Evolutionary conservation across 441 rosid species (phyloP).

Genomic region (Populus hybrid): DNA sequence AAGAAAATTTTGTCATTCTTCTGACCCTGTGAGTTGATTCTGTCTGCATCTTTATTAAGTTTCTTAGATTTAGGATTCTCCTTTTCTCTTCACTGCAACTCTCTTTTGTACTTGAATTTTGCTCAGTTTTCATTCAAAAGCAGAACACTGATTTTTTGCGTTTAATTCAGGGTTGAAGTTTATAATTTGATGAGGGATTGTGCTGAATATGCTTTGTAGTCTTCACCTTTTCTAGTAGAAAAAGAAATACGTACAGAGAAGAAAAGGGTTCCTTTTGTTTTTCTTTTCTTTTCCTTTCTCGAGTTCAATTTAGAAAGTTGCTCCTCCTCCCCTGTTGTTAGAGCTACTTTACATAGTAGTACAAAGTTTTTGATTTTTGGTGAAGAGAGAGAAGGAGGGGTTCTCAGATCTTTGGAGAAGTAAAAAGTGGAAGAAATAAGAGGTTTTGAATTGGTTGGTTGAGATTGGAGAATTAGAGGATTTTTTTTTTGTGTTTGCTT

Average conservation of each 20-base stretch:
- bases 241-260: background rate
- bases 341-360: conserved; percentile 8
- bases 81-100: background rate
- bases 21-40: conserved; percentile 11
- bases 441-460: conserved; percentile 14
- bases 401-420: background rate
- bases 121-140: background rate
- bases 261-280: background rate
- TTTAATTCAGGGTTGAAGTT: conserved; percentile 4
- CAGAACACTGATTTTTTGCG: conserved; percentile 11
- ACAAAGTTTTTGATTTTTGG: conserved; percentile 12
- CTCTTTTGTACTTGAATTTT: background rate
- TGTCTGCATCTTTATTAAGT: background rate
- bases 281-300: background rate
- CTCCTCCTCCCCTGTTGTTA: conserved; percentile 17
- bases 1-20: conserved; percentile 1
- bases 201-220: conserved; percentile 8
- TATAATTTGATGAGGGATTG: background rate
- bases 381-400: background rate
- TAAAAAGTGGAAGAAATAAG: background rate
- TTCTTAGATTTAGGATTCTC: background rate
- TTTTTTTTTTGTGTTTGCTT: background rate
- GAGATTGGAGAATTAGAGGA: conserved; percentile 11
- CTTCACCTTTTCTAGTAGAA: background rate
- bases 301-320: background rate